phyloP scores from a whole-genome alignment of 805 yeast genomes.

The Candida corydali region DNA sequence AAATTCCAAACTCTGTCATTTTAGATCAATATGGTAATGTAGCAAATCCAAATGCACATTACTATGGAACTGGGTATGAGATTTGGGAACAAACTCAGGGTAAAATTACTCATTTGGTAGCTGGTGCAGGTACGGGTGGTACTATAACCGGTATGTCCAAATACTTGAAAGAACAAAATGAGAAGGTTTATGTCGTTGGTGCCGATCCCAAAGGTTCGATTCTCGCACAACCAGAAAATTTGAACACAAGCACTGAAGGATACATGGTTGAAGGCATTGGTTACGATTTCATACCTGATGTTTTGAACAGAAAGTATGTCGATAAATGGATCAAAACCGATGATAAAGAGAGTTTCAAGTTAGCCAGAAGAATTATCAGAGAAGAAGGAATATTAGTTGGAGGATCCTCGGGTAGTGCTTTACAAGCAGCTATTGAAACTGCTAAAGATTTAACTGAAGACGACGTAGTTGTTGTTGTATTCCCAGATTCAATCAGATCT shows the following conservation, averaged over 20 bases:
- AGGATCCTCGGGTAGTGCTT: constrained; percentile 85
- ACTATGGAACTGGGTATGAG: constrained; percentile 79
- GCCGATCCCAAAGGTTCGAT: constrained; percentile 90
- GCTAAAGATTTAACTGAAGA: constrained; percentile 66
- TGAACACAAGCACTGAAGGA: constrained; percentile 54
- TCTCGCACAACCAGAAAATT: constrained; percentile 70
- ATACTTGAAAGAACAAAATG: constrained; percentile 69
- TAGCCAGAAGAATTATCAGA: constrained; percentile 75
- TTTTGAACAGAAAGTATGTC: constrained; percentile 58
- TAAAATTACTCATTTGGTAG: constrained; percentile 67
- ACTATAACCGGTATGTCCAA: constrained; percentile 89
- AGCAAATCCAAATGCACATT: constrained; percentile 82
- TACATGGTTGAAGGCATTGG: constrained; percentile 91
- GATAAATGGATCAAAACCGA: constrained; percentile 86
- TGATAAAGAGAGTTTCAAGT: constrained; percentile 72
- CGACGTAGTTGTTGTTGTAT: constrained; percentile 72
- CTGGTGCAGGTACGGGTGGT: constrained; percentile 97
- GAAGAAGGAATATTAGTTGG: constrained; percentile 88
- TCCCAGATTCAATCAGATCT: constrained; percentile 86
- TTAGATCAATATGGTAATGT: constrained; percentile 78
- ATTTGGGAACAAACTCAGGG: constrained; percentile 79
- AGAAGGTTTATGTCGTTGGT: constrained; percentile 59
- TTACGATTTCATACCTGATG: constrained; percentile 83
- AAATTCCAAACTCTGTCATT: constrained; percentile 80
- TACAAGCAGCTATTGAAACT: constrained; percentile 71